phyloP scores from a whole-genome alignment of 2,329 filamentous ascomycete genomes.

The Delphinella strobiligena region DNA sequence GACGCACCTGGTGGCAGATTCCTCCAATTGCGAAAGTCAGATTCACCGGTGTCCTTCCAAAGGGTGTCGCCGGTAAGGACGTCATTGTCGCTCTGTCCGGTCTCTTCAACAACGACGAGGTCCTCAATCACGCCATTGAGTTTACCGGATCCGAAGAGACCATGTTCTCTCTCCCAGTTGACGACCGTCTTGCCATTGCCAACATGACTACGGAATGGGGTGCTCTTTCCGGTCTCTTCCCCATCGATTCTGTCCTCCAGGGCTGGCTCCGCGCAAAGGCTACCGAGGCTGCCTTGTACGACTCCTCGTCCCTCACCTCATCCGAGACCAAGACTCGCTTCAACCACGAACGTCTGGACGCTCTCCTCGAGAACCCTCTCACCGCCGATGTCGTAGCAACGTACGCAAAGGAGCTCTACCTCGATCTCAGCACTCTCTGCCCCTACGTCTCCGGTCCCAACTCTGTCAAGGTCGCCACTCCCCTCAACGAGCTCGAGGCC shows the following conservation, averaged over 20 bases:
- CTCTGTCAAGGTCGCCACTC: slow-evolving; percentile 76
- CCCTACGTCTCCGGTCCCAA: slow-evolving; percentile 83
- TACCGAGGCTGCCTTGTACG: slow-evolving; percentile 53
- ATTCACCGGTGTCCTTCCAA: slow-evolving; percentile 61
- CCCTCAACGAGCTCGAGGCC: slow-evolving; percentile 58
- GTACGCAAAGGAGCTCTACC: slow-evolving; percentile 73
- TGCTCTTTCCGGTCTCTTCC: slow-evolving; percentile 63
- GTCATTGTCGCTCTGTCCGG: slow-evolving; percentile 83
- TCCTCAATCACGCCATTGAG: slow-evolving; percentile 83
- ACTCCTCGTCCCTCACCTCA: slow-evolving; percentile 33
- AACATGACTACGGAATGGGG: slow-evolving; percentile 84
- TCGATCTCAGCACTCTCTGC: slow-evolving; percentile 72
- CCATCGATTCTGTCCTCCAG: slow-evolving; percentile 61
- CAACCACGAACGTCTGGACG: slow-evolving; percentile 60
- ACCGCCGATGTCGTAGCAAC: slow-evolving; percentile 61
- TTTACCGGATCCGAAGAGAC: slow-evolving; percentile 74
- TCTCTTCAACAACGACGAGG: slow-evolving; percentile 75
- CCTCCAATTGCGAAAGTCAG: slow-evolving; percentile 74
- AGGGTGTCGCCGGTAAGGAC: slow-evolving; percentile 83
- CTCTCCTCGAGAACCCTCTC: slow-evolving; percentile 55
- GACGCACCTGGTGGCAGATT: slow-evolving; percentile 76
- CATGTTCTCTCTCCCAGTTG: slow-evolving; percentile 57
- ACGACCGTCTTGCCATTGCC: slow-evolving; percentile 59
- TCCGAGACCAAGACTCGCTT: slow-evolving; percentile 46
- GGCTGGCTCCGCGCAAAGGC: slow-evolving; percentile 69